Conservation (phyloP, 2,329 filamentous ascomycete genomes). For the Metarhizium humberi region DNA sequence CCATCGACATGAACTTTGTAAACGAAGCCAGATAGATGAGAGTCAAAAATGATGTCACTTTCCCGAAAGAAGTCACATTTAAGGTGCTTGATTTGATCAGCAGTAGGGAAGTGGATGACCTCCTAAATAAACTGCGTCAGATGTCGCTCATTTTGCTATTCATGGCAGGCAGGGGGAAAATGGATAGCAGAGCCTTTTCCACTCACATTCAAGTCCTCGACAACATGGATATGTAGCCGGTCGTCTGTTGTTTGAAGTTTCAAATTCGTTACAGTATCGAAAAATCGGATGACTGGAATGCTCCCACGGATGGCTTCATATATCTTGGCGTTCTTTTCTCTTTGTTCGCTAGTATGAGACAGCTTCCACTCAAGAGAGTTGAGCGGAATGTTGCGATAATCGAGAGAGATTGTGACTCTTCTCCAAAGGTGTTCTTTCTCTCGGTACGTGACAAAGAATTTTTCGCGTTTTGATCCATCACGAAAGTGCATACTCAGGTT, state of each 20-base stretch:
- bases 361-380: constrained; percentile 83
- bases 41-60: constrained; percentile 71
- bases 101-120: constrained; percentile 76
- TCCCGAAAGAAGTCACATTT: constrained; percentile 57
- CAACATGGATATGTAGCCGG: constrained; percentile 88
- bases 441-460: constrained; percentile 95
- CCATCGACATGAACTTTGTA: constrained; percentile 76
- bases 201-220: constrained; percentile 79
- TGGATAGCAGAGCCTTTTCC: neutral
- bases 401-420: constrained; percentile 83
- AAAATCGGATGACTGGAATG: constrained; percentile 88
- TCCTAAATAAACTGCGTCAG: constrained; percentile 40
- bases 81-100: constrained; percentile 66
- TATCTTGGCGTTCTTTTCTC: constrained; percentile 86
- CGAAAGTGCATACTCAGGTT: constrained; percentile 98
- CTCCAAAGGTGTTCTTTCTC: constrained; percentile 73
- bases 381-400: constrained; percentile 73
- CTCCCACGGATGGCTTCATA: constrained; percentile 93
- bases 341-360: constrained; percentile 66
- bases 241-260: constrained; percentile 85
- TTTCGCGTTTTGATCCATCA: constrained; percentile 85
- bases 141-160: neutral
- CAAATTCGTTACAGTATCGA: constrained; percentile 89
- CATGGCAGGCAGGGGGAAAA: too few relatives aligned
- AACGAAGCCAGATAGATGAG: constrained; percentile 93